These are phyloP conservation scores for Papiliotrema fonsecae DNA, from an alignment of 1,284 basidiomycete species.

Conservation along the genomic window DNA sequence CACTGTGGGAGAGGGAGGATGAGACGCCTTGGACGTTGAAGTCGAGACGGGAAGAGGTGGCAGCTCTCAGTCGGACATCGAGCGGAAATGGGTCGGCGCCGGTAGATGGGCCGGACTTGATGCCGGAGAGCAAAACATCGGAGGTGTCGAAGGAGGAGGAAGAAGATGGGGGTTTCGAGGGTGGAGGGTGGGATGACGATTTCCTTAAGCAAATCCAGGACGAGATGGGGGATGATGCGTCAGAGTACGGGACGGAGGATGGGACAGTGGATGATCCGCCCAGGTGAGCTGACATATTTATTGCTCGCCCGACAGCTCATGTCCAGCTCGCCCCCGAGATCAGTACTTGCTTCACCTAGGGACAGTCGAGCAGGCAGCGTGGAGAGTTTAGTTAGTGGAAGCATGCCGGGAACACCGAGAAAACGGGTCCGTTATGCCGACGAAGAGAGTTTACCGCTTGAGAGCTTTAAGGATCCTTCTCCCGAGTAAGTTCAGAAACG, in stretches of 20 bases:
- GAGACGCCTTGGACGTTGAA: slow-evolving; percentile 23
- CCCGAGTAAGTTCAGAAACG: slow-evolving; percentile 9
- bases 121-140: slow-evolving; percentile 13
- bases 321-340: neutral
- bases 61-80: slow-evolving; percentile 50
- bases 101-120: slow-evolving; percentile 53
- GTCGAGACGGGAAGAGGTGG: slow-evolving; percentile 17
- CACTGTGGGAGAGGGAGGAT: slow-evolving; percentile 59
- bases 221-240: slow-evolving; percentile 21
- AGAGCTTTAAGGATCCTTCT: slow-evolving; percentile 31
- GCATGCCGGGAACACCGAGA: slow-evolving; percentile 23
- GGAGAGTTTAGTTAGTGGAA: neutral
- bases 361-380: neutral
- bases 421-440: slow-evolving; percentile 43
- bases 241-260: slow-evolving; percentile 28
- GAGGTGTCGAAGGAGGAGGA: slow-evolving; percentile 40
- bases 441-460: slow-evolving; percentile 35
- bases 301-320: neutral
- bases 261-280: slow-evolving; percentile 22
- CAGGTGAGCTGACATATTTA: slow-evolving; percentile 3
- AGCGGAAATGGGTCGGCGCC: slow-evolving; percentile 72
- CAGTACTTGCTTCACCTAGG: neutral
- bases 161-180: slow-evolving; percentile 18
- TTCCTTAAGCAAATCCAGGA: slow-evolving; percentile 7
- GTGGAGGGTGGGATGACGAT: slow-evolving; percentile 14